Conservation (phyloP, 169 alveolate genomes). For the Plasmodium fragile region DNA sequence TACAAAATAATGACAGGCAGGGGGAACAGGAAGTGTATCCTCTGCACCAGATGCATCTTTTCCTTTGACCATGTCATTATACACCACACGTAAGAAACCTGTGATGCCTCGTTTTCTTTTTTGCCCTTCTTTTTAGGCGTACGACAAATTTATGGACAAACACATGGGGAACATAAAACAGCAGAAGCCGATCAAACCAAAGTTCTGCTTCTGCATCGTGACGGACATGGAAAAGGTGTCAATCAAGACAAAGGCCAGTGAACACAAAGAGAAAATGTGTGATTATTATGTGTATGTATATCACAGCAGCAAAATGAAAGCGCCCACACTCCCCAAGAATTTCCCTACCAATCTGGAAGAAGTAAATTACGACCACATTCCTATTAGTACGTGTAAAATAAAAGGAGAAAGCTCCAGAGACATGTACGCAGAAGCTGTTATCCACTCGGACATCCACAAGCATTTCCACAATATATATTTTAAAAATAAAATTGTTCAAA, state of each 20-base stretch:
- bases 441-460: constrained; percentile 38
- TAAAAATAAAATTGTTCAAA: constrained; percentile 36
- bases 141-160: constrained; percentile 50
- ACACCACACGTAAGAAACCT: not conserved
- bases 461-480: constrained; percentile 21
- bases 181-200: constrained; percentile 17
- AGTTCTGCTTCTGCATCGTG: constrained; percentile 32
- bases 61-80: not conserved
- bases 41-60: not conserved
- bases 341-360: constrained; percentile 10
- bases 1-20: not conserved
- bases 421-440: constrained; percentile 77
- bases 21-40: not conserved
- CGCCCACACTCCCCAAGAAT: constrained; percentile 7
- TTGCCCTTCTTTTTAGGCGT: constrained; percentile 24
- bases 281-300: constrained; percentile 60
- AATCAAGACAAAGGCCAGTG: constrained; percentile 32
- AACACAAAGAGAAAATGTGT: constrained; percentile 58
- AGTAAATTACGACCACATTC: constrained; percentile 44
- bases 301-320: constrained; percentile 57
- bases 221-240: constrained; percentile 63
- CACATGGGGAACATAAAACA: constrained; percentile 17
- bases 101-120: not conserved
- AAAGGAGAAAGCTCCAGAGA: constrained; percentile 69
- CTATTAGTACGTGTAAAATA: constrained; percentile 59